phyloP scores from a whole-genome alignment of 2,329 filamentous ascomycete species.

The Alternaria conjuncta region DNA sequence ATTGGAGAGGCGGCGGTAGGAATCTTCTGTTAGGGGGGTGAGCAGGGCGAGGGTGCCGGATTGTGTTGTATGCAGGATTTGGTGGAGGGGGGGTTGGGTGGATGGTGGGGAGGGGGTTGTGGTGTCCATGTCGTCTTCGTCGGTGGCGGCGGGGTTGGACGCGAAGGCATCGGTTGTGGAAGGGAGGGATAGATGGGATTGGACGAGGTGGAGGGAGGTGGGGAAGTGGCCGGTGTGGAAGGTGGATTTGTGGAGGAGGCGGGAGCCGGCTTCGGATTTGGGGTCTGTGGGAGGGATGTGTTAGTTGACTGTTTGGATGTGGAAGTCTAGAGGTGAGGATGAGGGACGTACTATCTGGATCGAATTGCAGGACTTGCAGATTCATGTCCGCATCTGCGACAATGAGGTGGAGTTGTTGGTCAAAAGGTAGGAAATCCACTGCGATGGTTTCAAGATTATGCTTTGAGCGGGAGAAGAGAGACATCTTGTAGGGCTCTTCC shows the following conservation, averaged over 20 bases:
- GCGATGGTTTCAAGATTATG: conserved; percentile 78
- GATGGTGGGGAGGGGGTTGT: background rate
- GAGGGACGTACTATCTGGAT: conserved; percentile 76
- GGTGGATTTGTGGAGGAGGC: conserved; percentile 83
- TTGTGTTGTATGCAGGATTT: conserved; percentile 47
- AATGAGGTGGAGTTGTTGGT: conserved; percentile 80
- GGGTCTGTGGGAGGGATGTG: conserved; percentile 66
- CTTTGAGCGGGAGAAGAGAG: conserved; percentile 86
- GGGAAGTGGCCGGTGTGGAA: conserved; percentile 86
- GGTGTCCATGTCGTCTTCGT: conserved; percentile 6
- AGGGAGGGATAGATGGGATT: conserved; percentile 64
- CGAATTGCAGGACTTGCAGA: conserved; percentile 88
- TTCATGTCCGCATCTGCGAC: conserved; percentile 85
- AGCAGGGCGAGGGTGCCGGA: conserved; percentile 80
- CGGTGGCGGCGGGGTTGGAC: conserved; percentile 42
- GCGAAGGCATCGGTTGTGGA: conserved; percentile 32
- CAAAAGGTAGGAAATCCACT: conserved; percentile 88
- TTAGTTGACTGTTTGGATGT: conserved; percentile 2
- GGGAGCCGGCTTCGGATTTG: conserved; percentile 87
- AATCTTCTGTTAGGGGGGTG: conserved; percentile 76
- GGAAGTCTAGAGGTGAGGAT: background rate
- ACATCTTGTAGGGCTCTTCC: conserved; percentile 96
- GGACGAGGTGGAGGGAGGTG: conserved; percentile 76
- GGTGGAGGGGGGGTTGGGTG: conserved; percentile 26
- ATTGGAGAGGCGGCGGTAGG: conserved; percentile 83